Percentiles rank a stretch among this genome's conserved stretches.
Conservation (phyloP, 2,329 filamentous ascomycete genomes). For the Fusarium xylarioides region DNA sequence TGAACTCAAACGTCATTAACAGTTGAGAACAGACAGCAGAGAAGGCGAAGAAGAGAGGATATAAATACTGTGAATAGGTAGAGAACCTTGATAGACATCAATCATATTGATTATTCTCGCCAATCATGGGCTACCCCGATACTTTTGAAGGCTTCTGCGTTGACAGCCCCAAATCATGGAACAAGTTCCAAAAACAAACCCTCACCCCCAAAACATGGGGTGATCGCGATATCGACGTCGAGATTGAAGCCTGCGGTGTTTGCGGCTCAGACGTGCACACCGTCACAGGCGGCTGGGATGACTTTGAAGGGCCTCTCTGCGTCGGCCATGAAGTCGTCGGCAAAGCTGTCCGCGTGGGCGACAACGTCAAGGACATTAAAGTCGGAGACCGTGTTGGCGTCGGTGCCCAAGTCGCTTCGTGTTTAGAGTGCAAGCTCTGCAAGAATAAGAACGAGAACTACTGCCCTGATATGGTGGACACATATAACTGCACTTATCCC, state of each 20-base stretch:
- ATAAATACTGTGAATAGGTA: constrained; percentile 14
- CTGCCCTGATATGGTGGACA: constrained; percentile 64
- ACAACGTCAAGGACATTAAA: constrained; percentile 61
- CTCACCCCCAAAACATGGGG: constrained; percentile 70
- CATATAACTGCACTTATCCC: constrained; percentile 66
- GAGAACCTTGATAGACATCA: constrained; percentile 22
- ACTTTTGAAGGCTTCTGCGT: constrained; percentile 56
- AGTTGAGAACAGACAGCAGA: neutral
- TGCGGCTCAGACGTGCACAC: constrained; percentile 71
- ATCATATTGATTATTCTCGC: too few relatives aligned
- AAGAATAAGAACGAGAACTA: constrained; percentile 66
- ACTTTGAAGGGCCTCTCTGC: constrained; percentile 57
- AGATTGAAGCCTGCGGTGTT: constrained; percentile 72
- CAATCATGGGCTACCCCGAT: constrained; percentile 58
- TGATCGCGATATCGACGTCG: constrained; percentile 72
- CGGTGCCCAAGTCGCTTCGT: constrained; percentile 36
- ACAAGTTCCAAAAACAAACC: constrained; percentile 50
- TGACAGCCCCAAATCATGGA: constrained; percentile 54
- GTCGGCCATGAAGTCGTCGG: constrained; percentile 75
- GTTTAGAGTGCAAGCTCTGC: constrained; percentile 53
- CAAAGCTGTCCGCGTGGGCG: constrained; percentile 62
- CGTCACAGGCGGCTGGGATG: constrained; percentile 54
- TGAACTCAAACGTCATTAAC: constrained; percentile 16
- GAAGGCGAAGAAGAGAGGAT: neutral
- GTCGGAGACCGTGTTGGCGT: constrained; percentile 68